Percentiles rank a stretch among this genome's conserved stretches.
Conservation (phyloP, 306 rosid species). For the Rubus idaeus region DNA sequence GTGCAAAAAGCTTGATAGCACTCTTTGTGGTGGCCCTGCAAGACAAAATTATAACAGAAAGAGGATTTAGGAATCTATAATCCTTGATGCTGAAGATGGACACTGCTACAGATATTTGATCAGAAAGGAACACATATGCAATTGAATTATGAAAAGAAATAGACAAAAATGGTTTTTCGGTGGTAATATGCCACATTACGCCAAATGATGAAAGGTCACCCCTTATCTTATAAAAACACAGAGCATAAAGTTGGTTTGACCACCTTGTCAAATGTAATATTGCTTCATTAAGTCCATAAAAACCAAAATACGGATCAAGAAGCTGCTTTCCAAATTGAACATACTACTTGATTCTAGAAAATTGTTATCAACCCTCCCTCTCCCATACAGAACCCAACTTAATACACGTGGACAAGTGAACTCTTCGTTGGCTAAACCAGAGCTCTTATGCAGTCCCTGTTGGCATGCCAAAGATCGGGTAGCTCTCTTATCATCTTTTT, state of each 20-base stretch:
- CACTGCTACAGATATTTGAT: neutral
- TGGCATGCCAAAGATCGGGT: neutral
- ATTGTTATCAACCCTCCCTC: no score
- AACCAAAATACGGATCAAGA: no score
- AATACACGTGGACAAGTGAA: no score
- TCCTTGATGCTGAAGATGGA: neutral
- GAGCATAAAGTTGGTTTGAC: neutral
- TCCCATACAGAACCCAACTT: neutral
- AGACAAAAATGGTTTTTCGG: neutral
- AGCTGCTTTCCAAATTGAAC: no score
- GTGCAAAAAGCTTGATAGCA: constrained; percentile 84
- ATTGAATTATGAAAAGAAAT: neutral
- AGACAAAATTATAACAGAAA: constrained; percentile 29
- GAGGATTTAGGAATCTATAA: neutral
- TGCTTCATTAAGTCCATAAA: neutral
- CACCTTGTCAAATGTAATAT: neutral
- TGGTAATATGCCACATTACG: neutral
- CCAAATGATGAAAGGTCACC: neutral
- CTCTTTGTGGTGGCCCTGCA: constrained; percentile 94
- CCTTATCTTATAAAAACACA: neutral
- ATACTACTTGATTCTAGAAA: no score
- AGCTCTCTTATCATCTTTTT: neutral
- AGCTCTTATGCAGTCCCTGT: neutral
- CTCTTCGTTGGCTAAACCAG: neutral
- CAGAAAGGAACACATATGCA: neutral